Percentiles rank a stretch among this genome's conserved stretches.
Conservation (phyloP, 2,329 filamentous ascomycete species). For the Catunica adiposa region DNA sequence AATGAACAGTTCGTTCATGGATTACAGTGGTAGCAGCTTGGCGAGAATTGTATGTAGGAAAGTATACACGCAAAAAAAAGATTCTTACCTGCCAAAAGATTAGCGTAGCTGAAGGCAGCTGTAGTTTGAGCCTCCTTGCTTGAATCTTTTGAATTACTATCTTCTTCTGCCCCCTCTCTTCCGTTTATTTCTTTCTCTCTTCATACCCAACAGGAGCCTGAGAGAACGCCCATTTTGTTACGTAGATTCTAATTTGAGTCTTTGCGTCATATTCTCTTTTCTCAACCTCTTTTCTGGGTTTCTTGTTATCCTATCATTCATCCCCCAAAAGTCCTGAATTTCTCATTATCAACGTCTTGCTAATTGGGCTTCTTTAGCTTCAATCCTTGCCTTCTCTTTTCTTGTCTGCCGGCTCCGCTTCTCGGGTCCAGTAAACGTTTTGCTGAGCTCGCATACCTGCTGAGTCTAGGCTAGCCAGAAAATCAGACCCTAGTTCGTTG, state of each 20-base stretch:
- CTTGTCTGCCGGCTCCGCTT: constrained; percentile 1
- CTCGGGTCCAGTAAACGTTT: constrained; percentile 5
- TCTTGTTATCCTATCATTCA: not conserved
- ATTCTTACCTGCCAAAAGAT: not conserved
- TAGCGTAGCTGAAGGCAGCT: not conserved
- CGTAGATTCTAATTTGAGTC: not conserved
- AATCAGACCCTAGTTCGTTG: not conserved
- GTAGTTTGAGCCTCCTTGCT: not conserved
- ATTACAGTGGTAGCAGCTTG: not conserved
- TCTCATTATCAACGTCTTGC: not conserved
- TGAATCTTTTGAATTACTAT: not conserved
- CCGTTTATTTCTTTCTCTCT: not conserved
- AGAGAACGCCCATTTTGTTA: not conserved
- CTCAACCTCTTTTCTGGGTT: not conserved
- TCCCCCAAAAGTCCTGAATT: not conserved
- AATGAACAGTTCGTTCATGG: not conserved
- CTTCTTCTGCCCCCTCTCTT: not conserved
- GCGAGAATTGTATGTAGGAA: not conserved
- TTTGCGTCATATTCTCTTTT: not conserved
- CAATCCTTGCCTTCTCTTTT: constrained; percentile 2
- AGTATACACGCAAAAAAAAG: not conserved
- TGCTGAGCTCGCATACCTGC: constrained; percentile 1
- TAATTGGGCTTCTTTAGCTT: not conserved
- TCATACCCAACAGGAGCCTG: not conserved
- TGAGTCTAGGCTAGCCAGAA: not conserved